These are phyloP conservation scores for Scheffersomyces ergatensis DNA, from an alignment of 805 yeast species.

Conservation along the genomic window DNA sequence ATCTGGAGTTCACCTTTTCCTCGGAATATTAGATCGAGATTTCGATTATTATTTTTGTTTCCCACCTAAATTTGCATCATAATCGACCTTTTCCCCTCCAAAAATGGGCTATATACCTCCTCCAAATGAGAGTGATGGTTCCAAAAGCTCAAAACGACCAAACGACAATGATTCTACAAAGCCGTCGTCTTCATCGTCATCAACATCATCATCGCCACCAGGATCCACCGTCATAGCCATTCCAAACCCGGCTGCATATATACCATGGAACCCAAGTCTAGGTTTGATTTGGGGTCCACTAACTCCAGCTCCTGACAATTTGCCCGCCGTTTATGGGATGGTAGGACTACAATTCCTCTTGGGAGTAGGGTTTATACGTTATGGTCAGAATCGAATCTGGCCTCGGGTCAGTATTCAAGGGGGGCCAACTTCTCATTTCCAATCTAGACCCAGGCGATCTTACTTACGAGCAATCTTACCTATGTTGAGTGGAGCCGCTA, in stretches of 20 bases:
- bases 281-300: constrained; percentile 72
- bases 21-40: no score
- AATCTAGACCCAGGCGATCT: constrained; percentile 6
- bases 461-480: constrained; percentile 9
- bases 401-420: constrained; percentile 6
- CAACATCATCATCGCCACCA: constrained; percentile 2
- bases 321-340: constrained; percentile 49
- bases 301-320: constrained; percentile 70
- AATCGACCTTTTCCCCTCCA: no score
- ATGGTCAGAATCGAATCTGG: constrained; percentile 11
- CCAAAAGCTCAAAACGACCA: neutral
- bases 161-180: neutral
- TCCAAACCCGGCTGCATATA: constrained; percentile 15
- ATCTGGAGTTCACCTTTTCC: no score
- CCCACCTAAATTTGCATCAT: no score
- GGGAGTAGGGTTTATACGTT: constrained; percentile 35
- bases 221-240: constrained; percentile 11
- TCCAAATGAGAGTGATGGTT: constrained; percentile 12
- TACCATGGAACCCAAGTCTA: constrained; percentile 46
- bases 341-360: constrained; percentile 51
- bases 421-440: neutral
- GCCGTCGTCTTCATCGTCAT: neutral
- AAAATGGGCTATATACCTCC: constrained; percentile 27
- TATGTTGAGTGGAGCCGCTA: constrained; percentile 38
- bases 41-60: no score